Conservation (phyloP, 306 rosid species). For the Ammopiptanthus mongolicus region DNA sequence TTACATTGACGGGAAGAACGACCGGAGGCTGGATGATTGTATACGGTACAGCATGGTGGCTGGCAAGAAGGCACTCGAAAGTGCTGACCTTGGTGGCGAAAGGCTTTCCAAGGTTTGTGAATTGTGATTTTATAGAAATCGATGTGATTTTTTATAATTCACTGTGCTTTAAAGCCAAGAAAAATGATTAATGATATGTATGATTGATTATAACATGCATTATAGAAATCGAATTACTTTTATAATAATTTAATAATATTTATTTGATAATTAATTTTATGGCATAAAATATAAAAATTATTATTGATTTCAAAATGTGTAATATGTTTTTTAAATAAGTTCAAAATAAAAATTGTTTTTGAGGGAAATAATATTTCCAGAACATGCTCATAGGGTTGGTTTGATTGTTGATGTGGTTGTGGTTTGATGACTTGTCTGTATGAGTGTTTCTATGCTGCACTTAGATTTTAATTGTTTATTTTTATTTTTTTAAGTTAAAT, state of each 20-base stretch:
- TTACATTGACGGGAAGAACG: constrained; percentile 90
- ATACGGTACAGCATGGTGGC: constrained; percentile 91
- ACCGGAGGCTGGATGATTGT: constrained; percentile 82
- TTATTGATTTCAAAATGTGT: no score
- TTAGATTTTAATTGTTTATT: not conserved
- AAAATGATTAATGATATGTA: no score
- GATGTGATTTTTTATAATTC: not conserved
- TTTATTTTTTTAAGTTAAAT: no score
- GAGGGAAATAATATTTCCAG: no score
- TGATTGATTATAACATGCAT: no score
- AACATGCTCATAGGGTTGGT: not conserved
- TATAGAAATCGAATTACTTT: no score
- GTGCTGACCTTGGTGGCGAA: constrained; percentile 69
- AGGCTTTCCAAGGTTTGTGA: constrained; percentile 56
- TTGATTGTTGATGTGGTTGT: not conserved
- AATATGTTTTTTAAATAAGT: no score
- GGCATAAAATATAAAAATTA: no score
- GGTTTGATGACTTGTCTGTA: not conserved
- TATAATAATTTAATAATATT: no score
- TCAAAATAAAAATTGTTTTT: no score
- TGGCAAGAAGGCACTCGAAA: constrained; percentile 84
- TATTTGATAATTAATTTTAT: no score
- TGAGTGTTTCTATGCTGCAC: not conserved
- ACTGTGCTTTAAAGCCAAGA: no score
- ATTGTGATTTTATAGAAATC: not conserved